Percentiles rank a stretch among this genome's conserved stretches.
Conservation (phyloP, 2,329 filamentous ascomycete genomes). For the Claviceps digitariae region DNA sequence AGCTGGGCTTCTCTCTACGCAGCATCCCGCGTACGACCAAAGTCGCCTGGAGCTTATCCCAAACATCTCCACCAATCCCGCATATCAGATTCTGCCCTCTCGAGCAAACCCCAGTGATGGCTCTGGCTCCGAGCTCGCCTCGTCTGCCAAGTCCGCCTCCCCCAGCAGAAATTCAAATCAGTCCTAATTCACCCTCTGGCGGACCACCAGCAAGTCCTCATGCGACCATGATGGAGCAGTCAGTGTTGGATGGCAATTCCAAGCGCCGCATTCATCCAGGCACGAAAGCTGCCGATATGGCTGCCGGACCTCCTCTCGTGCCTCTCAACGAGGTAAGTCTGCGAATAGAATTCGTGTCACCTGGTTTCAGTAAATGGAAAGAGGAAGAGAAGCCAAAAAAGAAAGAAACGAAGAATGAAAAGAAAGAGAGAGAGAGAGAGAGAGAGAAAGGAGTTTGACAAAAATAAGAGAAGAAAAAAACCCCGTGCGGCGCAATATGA, state of each 20-base stretch:
- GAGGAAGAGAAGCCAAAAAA: neutral
- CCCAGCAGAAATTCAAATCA: constrained; percentile 86
- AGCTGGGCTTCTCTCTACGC: neutral
- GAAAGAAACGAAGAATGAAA: neutral
- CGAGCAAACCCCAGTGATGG: constrained; percentile 28
- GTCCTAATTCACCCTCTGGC: constrained; percentile 59
- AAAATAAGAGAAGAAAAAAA: neutral
- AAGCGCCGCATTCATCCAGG: constrained; percentile 81
- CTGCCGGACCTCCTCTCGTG: constrained; percentile 76
- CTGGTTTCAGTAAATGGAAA: neutral
- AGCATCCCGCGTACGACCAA: neutral
- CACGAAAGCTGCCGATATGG: constrained; percentile 86
- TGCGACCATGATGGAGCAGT: constrained; percentile 49
- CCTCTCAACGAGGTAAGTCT: constrained; percentile 65
- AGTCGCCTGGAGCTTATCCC: neutral
- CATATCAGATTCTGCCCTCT: neutral
- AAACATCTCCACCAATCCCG: neutral
- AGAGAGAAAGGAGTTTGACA: neutral
- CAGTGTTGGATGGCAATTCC: constrained; percentile 56
- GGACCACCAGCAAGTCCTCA: constrained; percentile 38
- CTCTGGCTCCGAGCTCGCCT: constrained; percentile 63
- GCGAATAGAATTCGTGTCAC: neutral
- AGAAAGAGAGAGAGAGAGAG: neutral
- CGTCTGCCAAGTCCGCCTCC: constrained; percentile 91
- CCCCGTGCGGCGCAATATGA: neutral